phyloP scores from a whole-genome alignment of 352 stramenopile genomes.

The Globisporangium acanthophoron region DNA sequence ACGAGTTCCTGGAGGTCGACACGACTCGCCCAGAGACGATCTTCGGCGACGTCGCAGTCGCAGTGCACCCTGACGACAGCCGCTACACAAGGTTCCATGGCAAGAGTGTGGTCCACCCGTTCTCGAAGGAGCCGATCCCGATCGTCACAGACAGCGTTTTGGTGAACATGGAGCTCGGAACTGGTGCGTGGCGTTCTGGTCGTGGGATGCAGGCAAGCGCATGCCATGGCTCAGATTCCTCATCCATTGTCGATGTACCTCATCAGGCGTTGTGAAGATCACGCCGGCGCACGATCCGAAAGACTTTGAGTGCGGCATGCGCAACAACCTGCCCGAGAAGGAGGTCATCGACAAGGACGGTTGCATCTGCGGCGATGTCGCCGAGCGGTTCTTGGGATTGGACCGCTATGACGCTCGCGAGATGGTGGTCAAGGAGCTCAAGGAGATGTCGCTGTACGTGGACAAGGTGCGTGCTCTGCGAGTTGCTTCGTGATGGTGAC shows the following conservation, averaged over 20 bases:
- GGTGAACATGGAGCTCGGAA: slow-evolving; percentile 99
- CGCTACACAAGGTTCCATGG: slow-evolving; percentile 95
- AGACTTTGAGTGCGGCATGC: slow-evolving; percentile 98
- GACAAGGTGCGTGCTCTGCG: slow-evolving; percentile 77
- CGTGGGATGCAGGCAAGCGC: not conserved
- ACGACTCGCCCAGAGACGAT: slow-evolving; percentile 99
- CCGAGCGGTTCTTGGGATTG: slow-evolving; percentile 87
- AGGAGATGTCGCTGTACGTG: slow-evolving; percentile 83
- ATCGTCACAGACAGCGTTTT: slow-evolving; percentile 95
- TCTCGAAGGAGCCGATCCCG: slow-evolving; percentile 83
- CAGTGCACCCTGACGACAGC: slow-evolving; percentile 94
- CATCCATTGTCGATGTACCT: not conserved
- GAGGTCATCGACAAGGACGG: slow-evolving; percentile 73
- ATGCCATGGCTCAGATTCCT: not conserved
- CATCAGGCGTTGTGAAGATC: slow-evolving; percentile 86
- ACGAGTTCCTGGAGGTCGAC: slow-evolving; percentile 89
- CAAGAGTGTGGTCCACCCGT: slow-evolving; percentile 95
- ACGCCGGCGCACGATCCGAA: slow-evolving; percentile 99
- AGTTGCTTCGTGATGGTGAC: slow-evolving; percentile 10
- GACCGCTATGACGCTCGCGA: slow-evolving; percentile 94
- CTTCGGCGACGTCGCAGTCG: slow-evolving; percentile 97
- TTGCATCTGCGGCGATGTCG: slow-evolving; percentile 66
- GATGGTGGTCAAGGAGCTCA: slow-evolving; percentile 90
- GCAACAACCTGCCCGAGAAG: slow-evolving; percentile 87
- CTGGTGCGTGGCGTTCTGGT: slow-evolving; percentile 63